Evolutionary conservation across 345 rosid species (phyloP), one percentile per base, ranked within the genome.

Genomic region (Hibiscus syriacus): DNA sequence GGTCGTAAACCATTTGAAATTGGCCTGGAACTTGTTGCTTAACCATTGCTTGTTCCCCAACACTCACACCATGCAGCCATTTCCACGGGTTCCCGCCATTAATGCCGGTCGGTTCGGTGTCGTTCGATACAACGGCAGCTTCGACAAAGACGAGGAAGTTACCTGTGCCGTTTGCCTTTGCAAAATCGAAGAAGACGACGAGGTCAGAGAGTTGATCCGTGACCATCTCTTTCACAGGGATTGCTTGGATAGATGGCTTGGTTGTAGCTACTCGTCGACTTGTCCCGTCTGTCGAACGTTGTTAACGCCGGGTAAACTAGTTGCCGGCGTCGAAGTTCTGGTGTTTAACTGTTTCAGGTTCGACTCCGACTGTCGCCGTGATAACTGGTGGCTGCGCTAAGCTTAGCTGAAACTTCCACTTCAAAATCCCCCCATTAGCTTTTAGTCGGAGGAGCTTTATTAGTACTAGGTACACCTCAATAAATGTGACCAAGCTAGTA

Each of bases 241-340:
- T 49, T 81, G 87, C 65, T 48, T 79, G 67, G 82, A 81, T 68
- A 55, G 64, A 54, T 77, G 82, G 82, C 43, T 69, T 9, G 53
- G 50, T 13, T 27, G 29, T 60, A 55, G 66, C 12, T 67, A 3
- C 5, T 23, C 13, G 8, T 27, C 12, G 0, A 79, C 74, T 7
- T 83, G 85, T 58, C 87, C 85, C 0, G 80, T 81, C 26, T 83
- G 83, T 66, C 78, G 82, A 12, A 64, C 61, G n/a, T 64, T 38
- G 27, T 45, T 81, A 10, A 45, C 63, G n/a, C 58, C 70, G 10
- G 25, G n/a, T 10, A 25, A 39, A 9, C 1, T 29, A 17, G 74
- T 58, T 14, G 38, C 43, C 23, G 68, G 53, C 5, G 27, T 3
- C n/a, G 66, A 74, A 49, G 63, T 71, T 26, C 20, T 72, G 38